Evolutionary conservation across 345 rosid genomes (phyloP).

Genomic region (Ailanthus altissimus): DNA sequence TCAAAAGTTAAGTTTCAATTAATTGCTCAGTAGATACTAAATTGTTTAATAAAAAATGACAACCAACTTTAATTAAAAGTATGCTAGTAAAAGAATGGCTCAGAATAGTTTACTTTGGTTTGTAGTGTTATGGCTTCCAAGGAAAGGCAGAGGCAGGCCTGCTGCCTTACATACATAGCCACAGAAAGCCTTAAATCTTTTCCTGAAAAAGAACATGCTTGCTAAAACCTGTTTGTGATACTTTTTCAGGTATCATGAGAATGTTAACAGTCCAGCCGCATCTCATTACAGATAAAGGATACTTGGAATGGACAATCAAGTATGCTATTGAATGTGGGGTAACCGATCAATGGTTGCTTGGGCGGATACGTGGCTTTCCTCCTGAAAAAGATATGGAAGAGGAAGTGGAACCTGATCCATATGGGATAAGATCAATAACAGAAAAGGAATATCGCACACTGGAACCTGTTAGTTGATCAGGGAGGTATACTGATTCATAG

Average conservation of each 20-base stretch:
- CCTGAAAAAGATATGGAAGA: constrained; percentile 62
- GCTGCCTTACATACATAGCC: background rate
- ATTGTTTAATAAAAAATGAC: too few species aligned
- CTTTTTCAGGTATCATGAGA: constrained; percentile 71
- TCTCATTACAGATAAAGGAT: constrained; percentile 63
- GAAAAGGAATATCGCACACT: constrained; percentile 61
- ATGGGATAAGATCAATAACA: constrained; percentile 63
- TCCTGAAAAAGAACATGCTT: constrained; percentile 4
- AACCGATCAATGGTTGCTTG: constrained; percentile 76
- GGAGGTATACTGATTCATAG: constrained; percentile 7
- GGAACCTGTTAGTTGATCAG: constrained; percentile 33
- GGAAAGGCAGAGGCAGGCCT: too few species aligned
- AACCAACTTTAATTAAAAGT: background rate
- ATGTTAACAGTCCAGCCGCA: constrained; percentile 79
- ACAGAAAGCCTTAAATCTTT: background rate
- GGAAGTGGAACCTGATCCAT: constrained; percentile 53
- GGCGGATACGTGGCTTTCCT: constrained; percentile 67
- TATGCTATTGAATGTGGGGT: constrained; percentile 88
- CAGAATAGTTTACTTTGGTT: background rate
- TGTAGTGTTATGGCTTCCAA: background rate
- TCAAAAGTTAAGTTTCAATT: too few species aligned
- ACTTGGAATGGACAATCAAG: constrained; percentile 57
- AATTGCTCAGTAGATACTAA: too few species aligned
- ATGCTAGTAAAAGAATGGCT: background rate
- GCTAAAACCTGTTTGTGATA: constrained; percentile 14